phyloP scores from a whole-genome alignment of 1,284 basidiomycete species.

The Heterobasidion annosum region DNA sequence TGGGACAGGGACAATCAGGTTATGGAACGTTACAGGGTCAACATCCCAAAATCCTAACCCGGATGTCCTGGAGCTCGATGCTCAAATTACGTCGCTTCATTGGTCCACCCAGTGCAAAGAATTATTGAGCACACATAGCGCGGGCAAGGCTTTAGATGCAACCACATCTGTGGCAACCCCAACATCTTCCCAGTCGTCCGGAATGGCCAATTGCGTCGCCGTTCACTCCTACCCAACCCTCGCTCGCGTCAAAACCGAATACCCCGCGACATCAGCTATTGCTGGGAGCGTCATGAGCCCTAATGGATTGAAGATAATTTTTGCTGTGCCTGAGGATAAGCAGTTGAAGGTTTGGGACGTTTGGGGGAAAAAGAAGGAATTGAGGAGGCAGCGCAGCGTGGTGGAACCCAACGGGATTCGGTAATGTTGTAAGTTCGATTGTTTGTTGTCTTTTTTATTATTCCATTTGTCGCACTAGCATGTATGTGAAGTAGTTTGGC shows the following conservation, averaged over 20 bases:
- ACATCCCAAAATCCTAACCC: slow-evolving; percentile 27
- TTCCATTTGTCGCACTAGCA: background rate
- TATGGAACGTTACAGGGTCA: slow-evolving; percentile 56
- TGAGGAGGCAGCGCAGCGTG: slow-evolving; percentile 30
- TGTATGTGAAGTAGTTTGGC: background rate
- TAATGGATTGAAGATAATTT: slow-evolving; percentile 36
- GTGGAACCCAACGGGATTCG: slow-evolving; percentile 7
- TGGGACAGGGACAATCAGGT: slow-evolving; percentile 58
- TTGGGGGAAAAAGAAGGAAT: slow-evolving; percentile 41
- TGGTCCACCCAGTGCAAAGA: slow-evolving; percentile 87
- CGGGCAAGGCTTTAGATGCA: slow-evolving; percentile 19
- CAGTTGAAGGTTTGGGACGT: slow-evolving; percentile 46
- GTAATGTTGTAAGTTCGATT: background rate
- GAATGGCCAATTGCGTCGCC: slow-evolving; percentile 37
- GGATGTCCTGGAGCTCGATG: slow-evolving; percentile 51
- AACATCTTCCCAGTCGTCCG: background rate
- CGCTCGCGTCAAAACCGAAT: slow-evolving; percentile 31
- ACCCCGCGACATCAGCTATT: slow-evolving; percentile 31
- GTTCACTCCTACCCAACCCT: slow-evolving; percentile 49
- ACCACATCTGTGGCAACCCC: slow-evolving; percentile 7
- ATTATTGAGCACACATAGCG: slow-evolving; percentile 78
- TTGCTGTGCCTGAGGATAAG: slow-evolving; percentile 37
- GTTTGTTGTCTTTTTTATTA: background rate
- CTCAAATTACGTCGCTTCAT: slow-evolving; percentile 74
- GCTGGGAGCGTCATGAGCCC: slow-evolving; percentile 37